Evolutionary conservation across 2,329 filamentous ascomycete genomes (phyloP).

Genomic region (Nigrospora oryzae): DNA sequence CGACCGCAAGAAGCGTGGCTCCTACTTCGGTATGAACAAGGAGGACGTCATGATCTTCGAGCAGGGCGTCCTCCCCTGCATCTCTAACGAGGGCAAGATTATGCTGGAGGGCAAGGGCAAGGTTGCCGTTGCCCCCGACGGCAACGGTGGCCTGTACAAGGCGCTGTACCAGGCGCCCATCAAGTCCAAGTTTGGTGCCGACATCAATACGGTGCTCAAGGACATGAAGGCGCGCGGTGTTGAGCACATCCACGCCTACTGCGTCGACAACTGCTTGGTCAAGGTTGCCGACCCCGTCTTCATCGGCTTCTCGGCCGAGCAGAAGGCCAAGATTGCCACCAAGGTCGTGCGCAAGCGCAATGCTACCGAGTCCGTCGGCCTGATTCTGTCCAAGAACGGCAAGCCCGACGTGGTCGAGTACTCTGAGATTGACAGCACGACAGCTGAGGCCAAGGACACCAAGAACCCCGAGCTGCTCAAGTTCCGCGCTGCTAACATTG

Average conservation of each 20-base stretch:
- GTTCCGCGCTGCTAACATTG: conserved; percentile 97
- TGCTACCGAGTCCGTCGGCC: conserved; percentile 88
- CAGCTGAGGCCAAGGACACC: conserved; percentile 80
- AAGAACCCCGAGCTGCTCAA: conserved; percentile 77
- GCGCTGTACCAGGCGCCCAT: conserved; percentile 48
- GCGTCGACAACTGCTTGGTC: conserved; percentile 98
- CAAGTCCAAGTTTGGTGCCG: conserved; percentile 13
- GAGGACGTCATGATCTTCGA: conserved; percentile 91
- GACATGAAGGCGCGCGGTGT: conserved; percentile 88
- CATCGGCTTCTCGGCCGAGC: conserved; percentile 82
- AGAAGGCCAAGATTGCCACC: conserved; percentile 89
- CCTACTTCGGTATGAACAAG: conserved; percentile 79
- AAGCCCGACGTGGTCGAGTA: conserved; percentile 97
- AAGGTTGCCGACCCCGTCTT: conserved; percentile 96
- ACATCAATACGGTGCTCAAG: conserved; percentile 69
- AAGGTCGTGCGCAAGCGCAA: conserved; percentile 99
- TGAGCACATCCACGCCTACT: conserved; percentile 94
- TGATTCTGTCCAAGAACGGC: conserved; percentile 92
- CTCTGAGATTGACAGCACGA: conserved; percentile 85
- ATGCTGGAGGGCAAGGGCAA: conserved; percentile 83
- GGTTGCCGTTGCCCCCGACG: conserved; percentile 91
- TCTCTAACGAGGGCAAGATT: conserved; percentile 97
- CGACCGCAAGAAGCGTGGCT: conserved; percentile 14
- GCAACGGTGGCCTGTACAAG: conserved; percentile 94
- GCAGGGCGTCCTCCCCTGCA: conserved; percentile 92